Evolutionary conservation across 768 basidiomycete genomes (phyloP).

Genomic region (Serendipita sp.): DNA sequence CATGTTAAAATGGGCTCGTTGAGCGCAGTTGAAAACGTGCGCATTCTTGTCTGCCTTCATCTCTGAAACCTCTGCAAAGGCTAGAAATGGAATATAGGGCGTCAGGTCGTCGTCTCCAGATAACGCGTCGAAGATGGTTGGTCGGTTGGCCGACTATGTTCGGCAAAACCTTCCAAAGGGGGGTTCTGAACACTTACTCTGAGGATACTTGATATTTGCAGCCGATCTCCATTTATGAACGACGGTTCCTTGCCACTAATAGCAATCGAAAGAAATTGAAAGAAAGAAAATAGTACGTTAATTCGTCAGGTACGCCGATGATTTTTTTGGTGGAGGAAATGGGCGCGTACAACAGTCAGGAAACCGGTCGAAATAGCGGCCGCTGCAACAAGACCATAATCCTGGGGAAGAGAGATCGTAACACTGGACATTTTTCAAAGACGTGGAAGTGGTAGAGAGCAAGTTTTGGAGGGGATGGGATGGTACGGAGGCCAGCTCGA

Average conservation of each 20-base stretch:
- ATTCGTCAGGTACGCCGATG: neutral
- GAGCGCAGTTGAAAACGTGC: conserved; percentile 10
- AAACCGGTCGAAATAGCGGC: neutral
- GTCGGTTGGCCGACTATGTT: neutral
- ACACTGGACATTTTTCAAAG: neutral
- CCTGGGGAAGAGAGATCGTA: neutral
- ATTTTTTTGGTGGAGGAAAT: neutral
- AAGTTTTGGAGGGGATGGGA: too few species aligned
- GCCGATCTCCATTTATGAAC: neutral
- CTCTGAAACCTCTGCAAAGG: neutral
- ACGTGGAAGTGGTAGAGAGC: too few species aligned
- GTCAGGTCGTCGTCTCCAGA: too few species aligned
- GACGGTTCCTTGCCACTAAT: neutral
- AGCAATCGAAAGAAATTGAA: neutral
- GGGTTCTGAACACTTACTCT: neutral
- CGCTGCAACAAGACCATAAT: neutral
- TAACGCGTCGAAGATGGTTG: too few species aligned
- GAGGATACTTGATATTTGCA: neutral
- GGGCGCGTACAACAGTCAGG: neutral
- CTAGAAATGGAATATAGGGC: neutral
- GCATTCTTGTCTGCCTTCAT: neutral
- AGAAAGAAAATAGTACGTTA: neutral
- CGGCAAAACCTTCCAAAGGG: neutral
- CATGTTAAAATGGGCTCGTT: conserved; percentile 10
- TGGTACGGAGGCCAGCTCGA: too few species aligned